These are phyloP conservation scores for Magnusiomyces tetraspermus DNA, from an alignment of 1,139 yeast genomes.

Conservation along the genomic window DNA sequence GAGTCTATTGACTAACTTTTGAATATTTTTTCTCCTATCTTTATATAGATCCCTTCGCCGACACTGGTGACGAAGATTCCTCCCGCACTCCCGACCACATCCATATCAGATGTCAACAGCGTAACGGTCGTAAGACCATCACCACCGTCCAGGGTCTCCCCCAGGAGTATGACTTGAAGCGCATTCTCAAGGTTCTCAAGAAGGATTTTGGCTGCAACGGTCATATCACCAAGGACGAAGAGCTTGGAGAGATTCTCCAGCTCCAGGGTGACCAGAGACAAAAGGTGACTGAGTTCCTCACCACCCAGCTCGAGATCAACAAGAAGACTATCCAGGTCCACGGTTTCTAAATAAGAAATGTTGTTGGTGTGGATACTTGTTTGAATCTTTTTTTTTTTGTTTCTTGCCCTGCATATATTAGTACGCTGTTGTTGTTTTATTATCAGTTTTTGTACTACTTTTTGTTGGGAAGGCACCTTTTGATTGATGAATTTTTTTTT, in stretches of 20 bases:
- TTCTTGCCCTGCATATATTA: too few species aligned
- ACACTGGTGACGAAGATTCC: constrained; percentile 98
- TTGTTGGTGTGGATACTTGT: not conserved
- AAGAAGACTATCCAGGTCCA: constrained; percentile 97
- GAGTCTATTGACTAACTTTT: constrained; percentile 1
- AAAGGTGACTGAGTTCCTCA: constrained; percentile 89
- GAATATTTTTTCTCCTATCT: too few species aligned
- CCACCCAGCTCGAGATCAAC: constrained; percentile 76
- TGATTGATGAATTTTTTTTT: too few species aligned
- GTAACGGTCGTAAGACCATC: constrained; percentile 98
- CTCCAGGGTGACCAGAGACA: constrained; percentile 98
- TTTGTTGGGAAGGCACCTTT: too few species aligned
- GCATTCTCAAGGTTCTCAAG: constrained; percentile 86
- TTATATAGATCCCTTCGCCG: constrained; percentile 99
- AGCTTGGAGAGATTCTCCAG: constrained; percentile 94
- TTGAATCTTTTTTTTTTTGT: not conserved
- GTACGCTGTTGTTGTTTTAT: too few species aligned
- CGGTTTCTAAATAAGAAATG: constrained; percentile 56
- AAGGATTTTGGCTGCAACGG: constrained; percentile 99
- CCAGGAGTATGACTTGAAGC: constrained; percentile 86
- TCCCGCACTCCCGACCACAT: constrained; percentile 91
- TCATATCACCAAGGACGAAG: constrained; percentile 92
- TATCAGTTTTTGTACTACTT: too few species aligned
- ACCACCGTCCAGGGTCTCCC: constrained; percentile 98
- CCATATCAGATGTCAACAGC: constrained; percentile 98